Conservation (phyloP, 2,329 filamentous ascomycete genomes). For the Alternaria burnsii region DNA sequence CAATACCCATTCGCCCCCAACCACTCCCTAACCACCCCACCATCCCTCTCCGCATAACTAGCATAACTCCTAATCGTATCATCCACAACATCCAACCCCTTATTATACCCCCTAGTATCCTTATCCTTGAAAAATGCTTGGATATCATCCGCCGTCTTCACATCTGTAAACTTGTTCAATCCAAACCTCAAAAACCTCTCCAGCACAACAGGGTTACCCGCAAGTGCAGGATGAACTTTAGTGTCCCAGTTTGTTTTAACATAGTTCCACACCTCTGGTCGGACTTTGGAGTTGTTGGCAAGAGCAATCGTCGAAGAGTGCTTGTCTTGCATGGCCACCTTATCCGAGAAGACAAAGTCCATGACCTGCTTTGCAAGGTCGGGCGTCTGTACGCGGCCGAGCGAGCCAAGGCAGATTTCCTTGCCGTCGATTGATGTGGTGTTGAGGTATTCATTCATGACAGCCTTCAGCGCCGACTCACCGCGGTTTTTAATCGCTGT, state of each 20-base stretch:
- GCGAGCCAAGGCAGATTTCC: constrained; percentile 79
- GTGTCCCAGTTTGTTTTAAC: constrained; percentile 81
- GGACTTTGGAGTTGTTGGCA: constrained; percentile 74
- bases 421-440: constrained; percentile 90
- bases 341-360: constrained; percentile 80
- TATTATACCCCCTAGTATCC: constrained; percentile 85
- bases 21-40: constrained; percentile 79
- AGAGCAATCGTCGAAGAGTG: constrained; percentile 81
- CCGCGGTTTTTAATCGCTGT: constrained; percentile 78
- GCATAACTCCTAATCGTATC: constrained; percentile 87
- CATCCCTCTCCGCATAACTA: constrained; percentile 81
- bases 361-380: constrained; percentile 73
- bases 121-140: constrained; percentile 84
- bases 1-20: constrained; percentile 68
- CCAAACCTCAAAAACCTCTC: constrained; percentile 86
- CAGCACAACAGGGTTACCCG: constrained; percentile 82
- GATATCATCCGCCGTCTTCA: constrained; percentile 76
- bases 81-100: constrained; percentile 82
- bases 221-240: constrained; percentile 73
- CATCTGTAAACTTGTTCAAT: constrained; percentile 79
- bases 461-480: constrained; percentile 72
- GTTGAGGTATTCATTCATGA: constrained; percentile 85
- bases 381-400: constrained; percentile 76
- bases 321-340: constrained; percentile 87
- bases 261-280: constrained; percentile 83